Conservation (phyloP, 257 asterid species). For the Rhazya stricta region DNA sequence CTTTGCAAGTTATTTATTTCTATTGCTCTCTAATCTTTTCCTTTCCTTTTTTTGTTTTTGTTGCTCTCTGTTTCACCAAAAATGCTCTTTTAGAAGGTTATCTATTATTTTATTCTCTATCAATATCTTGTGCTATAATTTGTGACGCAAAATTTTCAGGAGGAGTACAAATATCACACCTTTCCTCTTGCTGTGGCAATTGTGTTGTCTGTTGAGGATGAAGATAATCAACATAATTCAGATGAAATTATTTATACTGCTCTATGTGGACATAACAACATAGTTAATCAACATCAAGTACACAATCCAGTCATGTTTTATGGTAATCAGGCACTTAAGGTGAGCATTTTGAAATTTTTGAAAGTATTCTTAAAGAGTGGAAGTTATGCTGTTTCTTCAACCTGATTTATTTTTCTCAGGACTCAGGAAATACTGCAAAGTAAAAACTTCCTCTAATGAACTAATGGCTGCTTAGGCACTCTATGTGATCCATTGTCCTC, state of each 20-base stretch:
- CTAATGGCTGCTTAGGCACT: not conserved
- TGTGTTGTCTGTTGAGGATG: conserved; percentile 12
- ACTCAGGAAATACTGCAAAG: not conserved
- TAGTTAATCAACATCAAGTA: not conserved
- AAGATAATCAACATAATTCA: conserved; percentile 1
- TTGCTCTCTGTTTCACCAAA: not conserved
- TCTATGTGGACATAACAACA: not conserved
- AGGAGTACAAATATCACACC: conserved; percentile 1
- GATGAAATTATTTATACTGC: conserved; percentile 3
- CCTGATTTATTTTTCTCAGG: not conserved
- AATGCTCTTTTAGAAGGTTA: not conserved
- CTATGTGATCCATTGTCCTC: not conserved
- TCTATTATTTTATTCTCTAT: not conserved
- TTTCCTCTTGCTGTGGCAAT: conserved; percentile 18
- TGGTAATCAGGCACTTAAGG: conserved; percentile 11
- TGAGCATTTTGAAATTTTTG: not conserved
- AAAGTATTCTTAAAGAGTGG: not conserved
- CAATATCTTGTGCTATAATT: not conserved
- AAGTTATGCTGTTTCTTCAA: not conserved
- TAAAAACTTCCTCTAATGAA: not conserved
- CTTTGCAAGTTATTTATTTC: not conserved
- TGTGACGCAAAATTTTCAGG: not conserved
- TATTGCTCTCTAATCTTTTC: not conserved
- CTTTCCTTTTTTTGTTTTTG: too few species aligned
- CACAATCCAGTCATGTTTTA: not conserved